A percentile compares a stretch with the other conserved stretches of the same genome.
Evolutionary conservation across 1,139 yeast species (phyloP).

Genomic region (Blastobotrys niveus): DNA sequence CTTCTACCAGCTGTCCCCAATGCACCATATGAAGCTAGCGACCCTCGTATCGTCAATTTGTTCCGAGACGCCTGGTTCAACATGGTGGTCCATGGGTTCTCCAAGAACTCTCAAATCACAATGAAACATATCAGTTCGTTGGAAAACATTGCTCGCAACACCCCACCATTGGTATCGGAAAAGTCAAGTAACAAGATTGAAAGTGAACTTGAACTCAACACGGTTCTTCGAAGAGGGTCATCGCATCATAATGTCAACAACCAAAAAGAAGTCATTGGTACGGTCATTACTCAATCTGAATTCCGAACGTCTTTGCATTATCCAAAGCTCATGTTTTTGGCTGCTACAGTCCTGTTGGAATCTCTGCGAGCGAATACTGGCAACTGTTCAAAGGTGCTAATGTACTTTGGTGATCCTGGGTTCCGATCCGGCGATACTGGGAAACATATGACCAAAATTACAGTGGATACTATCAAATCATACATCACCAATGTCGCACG

Average conservation of each 20-base stretch:
- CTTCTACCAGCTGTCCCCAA: conserved; percentile 56
- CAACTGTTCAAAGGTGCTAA: conserved; percentile 65
- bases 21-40: conserved; percentile 41
- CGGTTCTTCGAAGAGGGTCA: conserved; percentile 85
- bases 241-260: conserved; percentile 75
- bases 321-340: conserved; percentile 81
- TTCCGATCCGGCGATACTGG: conserved; percentile 68
- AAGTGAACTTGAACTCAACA: conserved; percentile 84
- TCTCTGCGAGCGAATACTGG: conserved; percentile 74
- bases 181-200: conserved; percentile 81
- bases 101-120: conserved; percentile 53
- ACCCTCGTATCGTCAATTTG: conserved; percentile 46
- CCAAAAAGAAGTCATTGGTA: conserved; percentile 51
- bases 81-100: conserved; percentile 85
- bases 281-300: conserved; percentile 28
- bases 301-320: conserved; percentile 56
- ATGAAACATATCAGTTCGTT: conserved; percentile 45
- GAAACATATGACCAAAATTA: conserved; percentile 59
- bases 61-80: conserved; percentile 94
- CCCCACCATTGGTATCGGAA: conserved; percentile 93
- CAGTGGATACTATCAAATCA: conserved; percentile 53
- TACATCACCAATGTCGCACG: conserved; percentile 45
- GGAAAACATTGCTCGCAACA: conserved; percentile 69
- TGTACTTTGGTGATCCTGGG: conserved; percentile 84
- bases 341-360: conserved; percentile 78